Base-by-base conservation (phyloP, 345 rosid species). In the Brassica incana region DNA sequence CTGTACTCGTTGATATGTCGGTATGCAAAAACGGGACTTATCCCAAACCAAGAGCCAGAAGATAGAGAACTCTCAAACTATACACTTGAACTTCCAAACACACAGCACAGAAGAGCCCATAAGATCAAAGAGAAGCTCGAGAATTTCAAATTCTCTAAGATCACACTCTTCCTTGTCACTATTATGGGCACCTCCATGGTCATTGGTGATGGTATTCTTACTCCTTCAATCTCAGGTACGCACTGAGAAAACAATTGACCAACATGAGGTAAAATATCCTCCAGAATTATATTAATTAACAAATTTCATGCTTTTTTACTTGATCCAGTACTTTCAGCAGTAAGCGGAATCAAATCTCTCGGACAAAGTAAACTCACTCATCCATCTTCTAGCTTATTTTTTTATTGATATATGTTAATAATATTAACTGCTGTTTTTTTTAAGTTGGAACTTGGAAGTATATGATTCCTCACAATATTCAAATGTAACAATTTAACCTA, bases 111-210 rank as follows among this genome's bases (percentile, higher is more conserved):
- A 75, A 76, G 89, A 35, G 82, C 93, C 8, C 73, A 83, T 27
- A 84, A 78, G 76, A 77, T 86, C 59, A 91, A 87, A 82, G 76
- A 83, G 35, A 82, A 68, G 84, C 82, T 92, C 0, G 93, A 90
- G 82, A 81, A 25, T 8, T 88, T 78, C 58, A 76, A 36, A 68
- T 9, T 9, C 3, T 69, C 85, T 20, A 77, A 88, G 77, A 52
- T 83, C 43, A 0, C 81, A 5, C 88, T 94, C 43, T 94, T 94
- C 81, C 71, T 88, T 1, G 80, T 92, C 43, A 88, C 96, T 6
- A 87, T 92, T 48, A 87, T 89, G 7, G 97, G 92, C 3, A 90
- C 97, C 69, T 88, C 94, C 29, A 90, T 94, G 94, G 91, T 90
- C 27, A 89, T 88, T 2, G 97, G 97, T 1, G 98, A 94, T 59